Conservation (phyloP, 1,139 yeast genomes). For the Kodamaea derodonti region DNA sequence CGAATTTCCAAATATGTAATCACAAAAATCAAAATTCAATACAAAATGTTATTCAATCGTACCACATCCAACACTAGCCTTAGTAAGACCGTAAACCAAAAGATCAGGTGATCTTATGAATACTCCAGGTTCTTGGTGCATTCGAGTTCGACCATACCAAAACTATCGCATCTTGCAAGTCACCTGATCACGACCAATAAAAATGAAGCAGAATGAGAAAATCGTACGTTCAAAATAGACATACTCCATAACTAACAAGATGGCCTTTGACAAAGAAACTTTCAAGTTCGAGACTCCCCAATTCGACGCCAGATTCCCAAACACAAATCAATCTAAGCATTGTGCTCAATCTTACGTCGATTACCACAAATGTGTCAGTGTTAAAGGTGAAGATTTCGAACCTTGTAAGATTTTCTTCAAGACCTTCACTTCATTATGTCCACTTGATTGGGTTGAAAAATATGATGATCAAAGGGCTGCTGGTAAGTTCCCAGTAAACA, state of each 20-base stretch:
- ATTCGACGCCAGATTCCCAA: constrained; percentile 92
- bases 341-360: constrained; percentile 98
- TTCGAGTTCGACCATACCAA: too few species aligned
- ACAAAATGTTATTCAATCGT: too few species aligned
- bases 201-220: constrained; percentile 1
- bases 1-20: too few species aligned
- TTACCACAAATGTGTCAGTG: constrained; percentile 94
- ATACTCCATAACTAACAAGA: constrained; percentile 12
- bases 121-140: too few species aligned
- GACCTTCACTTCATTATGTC: constrained; percentile 89
- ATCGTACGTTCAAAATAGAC: constrained; percentile 12
- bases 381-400: constrained; percentile 97
- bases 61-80: too few species aligned
- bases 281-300: constrained; percentile 74
- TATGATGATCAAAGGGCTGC: constrained; percentile 94
- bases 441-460: constrained; percentile 85
- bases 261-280: constrained; percentile 46
- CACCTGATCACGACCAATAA: neutral
- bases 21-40: too few species aligned
- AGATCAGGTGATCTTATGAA: too few species aligned
- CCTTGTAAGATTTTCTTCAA: constrained; percentile 95
- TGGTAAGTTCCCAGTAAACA: constrained; percentile 44
- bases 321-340: constrained; percentile 95
- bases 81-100: too few species aligned
- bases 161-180: neutral